Percentiles rank a stretch among this genome's conserved stretches.
Evolutionary conservation across 176 grass and related monocot genomes (phyloP).

Genomic region (Triticum dicoccoides): DNA sequence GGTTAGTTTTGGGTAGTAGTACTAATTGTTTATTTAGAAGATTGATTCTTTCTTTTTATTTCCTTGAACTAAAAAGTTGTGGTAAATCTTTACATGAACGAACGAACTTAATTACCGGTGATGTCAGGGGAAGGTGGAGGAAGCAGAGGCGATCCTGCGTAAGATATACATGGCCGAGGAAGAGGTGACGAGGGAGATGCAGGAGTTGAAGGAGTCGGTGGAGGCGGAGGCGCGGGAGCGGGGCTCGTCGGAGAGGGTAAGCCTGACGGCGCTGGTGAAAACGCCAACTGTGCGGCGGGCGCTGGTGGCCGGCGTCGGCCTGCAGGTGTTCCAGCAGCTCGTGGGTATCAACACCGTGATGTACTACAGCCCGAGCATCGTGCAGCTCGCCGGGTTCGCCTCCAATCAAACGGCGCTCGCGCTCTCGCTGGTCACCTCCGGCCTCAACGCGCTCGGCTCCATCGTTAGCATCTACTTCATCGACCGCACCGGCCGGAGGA

Average conservation of each 20-base stretch:
- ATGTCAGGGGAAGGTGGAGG: constrained; percentile 43
- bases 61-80: neutral
- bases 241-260: constrained; percentile 42
- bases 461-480: constrained; percentile 92
- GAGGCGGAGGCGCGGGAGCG: constrained; percentile 52
- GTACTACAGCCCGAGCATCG: constrained; percentile 91
- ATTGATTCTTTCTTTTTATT: neutral
- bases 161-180: constrained; percentile 48
- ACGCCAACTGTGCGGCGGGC: constrained; percentile 50
- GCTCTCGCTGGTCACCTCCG: constrained; percentile 71
- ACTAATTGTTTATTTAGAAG: too few species aligned
- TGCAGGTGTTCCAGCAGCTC: constrained; percentile 85
- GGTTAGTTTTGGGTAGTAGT: constrained; percentile 8
- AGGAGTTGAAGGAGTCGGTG: constrained; percentile 68
- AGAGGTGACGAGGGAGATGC: constrained; percentile 59
- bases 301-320: constrained; percentile 64
- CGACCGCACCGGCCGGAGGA: constrained; percentile 61
- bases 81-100: neutral
- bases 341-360: constrained; percentile 95
- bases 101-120: neutral
- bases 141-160: constrained; percentile 61
- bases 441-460: constrained; percentile 81
- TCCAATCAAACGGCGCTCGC: constrained; percentile 79
- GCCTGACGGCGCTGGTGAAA: constrained; percentile 32
- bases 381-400: constrained; percentile 81